A percentile compares a stretch with the other conserved stretches of the same genome.
Evolutionary conservation across 2,329 filamentous ascomycete genomes (phyloP).

Genomic region (Rhytidhysteron rufulum): DNA sequence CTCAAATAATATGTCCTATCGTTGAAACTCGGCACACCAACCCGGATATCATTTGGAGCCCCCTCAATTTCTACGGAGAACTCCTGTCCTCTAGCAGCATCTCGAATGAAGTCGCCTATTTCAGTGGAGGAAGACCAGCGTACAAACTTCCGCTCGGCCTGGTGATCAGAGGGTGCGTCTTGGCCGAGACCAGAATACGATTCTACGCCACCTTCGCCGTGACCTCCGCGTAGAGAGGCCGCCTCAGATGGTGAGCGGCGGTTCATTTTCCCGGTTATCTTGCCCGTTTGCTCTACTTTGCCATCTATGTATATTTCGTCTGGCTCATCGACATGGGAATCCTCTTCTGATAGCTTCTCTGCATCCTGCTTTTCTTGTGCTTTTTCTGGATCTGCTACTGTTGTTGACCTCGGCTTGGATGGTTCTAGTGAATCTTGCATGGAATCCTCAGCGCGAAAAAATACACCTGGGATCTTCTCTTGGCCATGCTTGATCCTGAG

Average conservation of each 20-base stretch:
- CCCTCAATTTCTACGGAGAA: conserved; percentile 83
- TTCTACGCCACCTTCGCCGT: conserved; percentile 59
- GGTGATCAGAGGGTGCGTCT: conserved; percentile 43
- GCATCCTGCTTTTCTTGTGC: conserved; percentile 21
- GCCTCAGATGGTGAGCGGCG: conserved; percentile 27
- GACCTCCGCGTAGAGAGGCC: conserved; percentile 42
- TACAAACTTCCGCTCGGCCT: conserved; percentile 63
- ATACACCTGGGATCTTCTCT: conserved; percentile 68
- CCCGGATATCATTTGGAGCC: conserved; percentile 61
- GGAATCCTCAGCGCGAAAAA: conserved; percentile 76
- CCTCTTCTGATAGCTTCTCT: conserved; percentile 19
- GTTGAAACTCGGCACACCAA: conserved; percentile 81
- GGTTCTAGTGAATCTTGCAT: conserved; percentile 53
- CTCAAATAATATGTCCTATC: conserved; percentile 89
- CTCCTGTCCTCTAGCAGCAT: conserved; percentile 78
- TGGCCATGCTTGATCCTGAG: conserved; percentile 59
- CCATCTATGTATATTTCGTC: conserved; percentile 52
- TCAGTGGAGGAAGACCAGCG: conserved; percentile 87
- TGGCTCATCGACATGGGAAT: conserved; percentile 43
- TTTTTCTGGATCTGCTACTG: conserved; percentile 22
- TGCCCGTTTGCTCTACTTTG: conserved; percentile 45
- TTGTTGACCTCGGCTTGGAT: conserved; percentile 20
- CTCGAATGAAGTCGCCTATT: conserved; percentile 89
- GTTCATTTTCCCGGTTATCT: conserved; percentile 24
- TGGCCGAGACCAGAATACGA: conserved; percentile 68